Evolutionary conservation across 345 rosid species (phyloP).

Genomic region (Heritiera fomes): DNA sequence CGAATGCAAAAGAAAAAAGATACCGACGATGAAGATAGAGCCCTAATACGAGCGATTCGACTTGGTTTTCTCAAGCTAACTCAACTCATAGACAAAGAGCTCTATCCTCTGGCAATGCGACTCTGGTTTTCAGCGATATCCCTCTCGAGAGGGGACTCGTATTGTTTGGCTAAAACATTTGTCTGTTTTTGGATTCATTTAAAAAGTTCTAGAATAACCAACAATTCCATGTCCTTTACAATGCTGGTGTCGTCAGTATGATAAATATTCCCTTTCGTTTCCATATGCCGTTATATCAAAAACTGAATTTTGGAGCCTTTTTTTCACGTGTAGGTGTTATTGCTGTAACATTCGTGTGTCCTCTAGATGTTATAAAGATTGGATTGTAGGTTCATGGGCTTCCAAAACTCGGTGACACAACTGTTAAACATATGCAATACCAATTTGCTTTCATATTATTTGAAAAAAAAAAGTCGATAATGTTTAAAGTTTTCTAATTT

Average conservation of each 20-base stretch:
- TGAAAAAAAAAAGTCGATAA: neutral
- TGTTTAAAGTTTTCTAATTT: neutral
- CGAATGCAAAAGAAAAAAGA: neutral
- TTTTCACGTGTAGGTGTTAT: conserved; percentile 50
- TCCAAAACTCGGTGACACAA: conserved; percentile 43
- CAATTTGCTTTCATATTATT: neutral
- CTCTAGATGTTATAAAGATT: conserved; percentile 86
- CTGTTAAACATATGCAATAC: conserved; percentile 44
- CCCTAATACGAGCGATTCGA: conserved; percentile 18
- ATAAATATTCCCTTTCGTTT: neutral
- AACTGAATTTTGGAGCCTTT: conserved; percentile 3
- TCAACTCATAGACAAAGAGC: conserved; percentile 11
- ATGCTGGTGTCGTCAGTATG: conserved; percentile 84
- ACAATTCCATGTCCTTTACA: conserved; percentile 67
- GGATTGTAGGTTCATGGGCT: conserved; percentile 90
- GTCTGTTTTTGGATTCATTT: conserved; percentile 13
- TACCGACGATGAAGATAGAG: neutral
- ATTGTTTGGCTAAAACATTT: conserved; percentile 20
- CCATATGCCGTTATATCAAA: too few relatives aligned
- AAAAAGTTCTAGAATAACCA: conserved; percentile 38
- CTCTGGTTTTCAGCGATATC: conserved; percentile 58
- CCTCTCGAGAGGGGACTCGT: conserved; percentile 74
- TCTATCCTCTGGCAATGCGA: conserved; percentile 66
- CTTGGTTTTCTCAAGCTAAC: neutral
- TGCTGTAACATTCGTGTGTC: conserved; percentile 89